phyloP scores from a whole-genome alignment of 352 stramenopile species.

The Chloridella minuta region DNA sequence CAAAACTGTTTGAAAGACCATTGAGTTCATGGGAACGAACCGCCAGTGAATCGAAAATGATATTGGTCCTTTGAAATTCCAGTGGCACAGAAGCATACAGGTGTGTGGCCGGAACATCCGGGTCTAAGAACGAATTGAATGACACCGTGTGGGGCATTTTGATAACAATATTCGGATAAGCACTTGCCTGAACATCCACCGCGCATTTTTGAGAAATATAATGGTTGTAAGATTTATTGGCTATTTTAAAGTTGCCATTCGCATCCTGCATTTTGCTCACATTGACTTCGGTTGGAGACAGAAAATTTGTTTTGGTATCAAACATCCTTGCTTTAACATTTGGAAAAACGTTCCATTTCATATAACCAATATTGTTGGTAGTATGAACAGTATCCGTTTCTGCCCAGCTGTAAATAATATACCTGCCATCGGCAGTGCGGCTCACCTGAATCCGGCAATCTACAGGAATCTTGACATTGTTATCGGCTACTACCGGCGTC shows the following conservation, averaged over 20 bases:
- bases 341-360: neutral
- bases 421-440: neutral
- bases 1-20: too few species aligned
- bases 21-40: too few species aligned
- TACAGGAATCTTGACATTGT: neutral
- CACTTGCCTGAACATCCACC: neutral
- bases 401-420: neutral
- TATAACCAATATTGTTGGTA: neutral
- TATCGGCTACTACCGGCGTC: neutral
- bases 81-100: neutral
- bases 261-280: neutral
- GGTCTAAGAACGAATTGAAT: too few species aligned
- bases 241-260: neutral
- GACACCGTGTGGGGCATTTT: neutral
- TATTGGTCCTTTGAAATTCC: neutral
- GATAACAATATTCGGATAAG: neutral
- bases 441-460: neutral
- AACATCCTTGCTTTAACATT: neutral
- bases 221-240: neutral
- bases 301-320: neutral
- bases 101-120: neutral
- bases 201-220: neutral
- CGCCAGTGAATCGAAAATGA: neutral
- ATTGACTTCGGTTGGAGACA: neutral
- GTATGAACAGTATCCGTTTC: neutral